These are phyloP conservation scores for Phialemoniopsis sp. DNA, from an alignment of 2,329 filamentous ascomycete species.

Conservation along the genomic window DNA sequence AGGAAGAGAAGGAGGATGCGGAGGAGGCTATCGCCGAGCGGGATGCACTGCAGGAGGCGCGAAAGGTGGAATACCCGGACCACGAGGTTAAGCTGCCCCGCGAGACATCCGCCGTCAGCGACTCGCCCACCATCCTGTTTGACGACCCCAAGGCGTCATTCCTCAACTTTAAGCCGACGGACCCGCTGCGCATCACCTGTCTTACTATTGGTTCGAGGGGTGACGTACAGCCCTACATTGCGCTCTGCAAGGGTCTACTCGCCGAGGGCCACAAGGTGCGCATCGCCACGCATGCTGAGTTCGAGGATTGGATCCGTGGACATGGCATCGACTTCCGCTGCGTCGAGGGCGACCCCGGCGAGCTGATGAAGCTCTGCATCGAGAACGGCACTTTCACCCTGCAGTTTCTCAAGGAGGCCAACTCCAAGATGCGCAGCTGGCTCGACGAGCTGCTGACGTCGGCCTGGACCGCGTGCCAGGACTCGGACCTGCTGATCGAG, in stretches of 20 bases:
- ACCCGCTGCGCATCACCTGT: constrained; percentile 81
- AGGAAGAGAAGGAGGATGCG: constrained; percentile 66
- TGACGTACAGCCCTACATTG: constrained; percentile 97
- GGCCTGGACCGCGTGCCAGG: constrained; percentile 79
- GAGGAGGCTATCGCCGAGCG: constrained; percentile 77
- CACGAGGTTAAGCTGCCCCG: constrained; percentile 47
- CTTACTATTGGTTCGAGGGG: constrained; percentile 93
- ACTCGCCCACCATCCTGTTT: constrained; percentile 75
- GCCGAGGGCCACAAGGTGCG: constrained; percentile 81
- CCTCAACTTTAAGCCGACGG: constrained; percentile 81
- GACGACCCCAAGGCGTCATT: constrained; percentile 87
- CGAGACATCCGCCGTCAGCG: constrained; percentile 36
- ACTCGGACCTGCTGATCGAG: constrained; percentile 86
- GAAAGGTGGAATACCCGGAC: constrained; percentile 46
- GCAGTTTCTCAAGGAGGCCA: constrained; percentile 84
- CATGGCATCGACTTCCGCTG: constrained; percentile 91
- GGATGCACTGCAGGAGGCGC: constrained; percentile 72
- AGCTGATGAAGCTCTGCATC: constrained; percentile 93
- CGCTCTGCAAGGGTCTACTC: constrained; percentile 84
- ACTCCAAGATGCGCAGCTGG: constrained; percentile 87
- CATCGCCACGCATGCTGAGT: constrained; percentile 91
- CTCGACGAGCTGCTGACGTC: constrained; percentile 82
- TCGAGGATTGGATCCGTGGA: constrained; percentile 82
- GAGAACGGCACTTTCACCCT: constrained; percentile 97
- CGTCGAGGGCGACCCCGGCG: constrained; percentile 85